These are phyloP conservation scores for Globisporangium splendens DNA, from an alignment of 352 stramenopile genomes.

Conservation along the genomic window DNA sequence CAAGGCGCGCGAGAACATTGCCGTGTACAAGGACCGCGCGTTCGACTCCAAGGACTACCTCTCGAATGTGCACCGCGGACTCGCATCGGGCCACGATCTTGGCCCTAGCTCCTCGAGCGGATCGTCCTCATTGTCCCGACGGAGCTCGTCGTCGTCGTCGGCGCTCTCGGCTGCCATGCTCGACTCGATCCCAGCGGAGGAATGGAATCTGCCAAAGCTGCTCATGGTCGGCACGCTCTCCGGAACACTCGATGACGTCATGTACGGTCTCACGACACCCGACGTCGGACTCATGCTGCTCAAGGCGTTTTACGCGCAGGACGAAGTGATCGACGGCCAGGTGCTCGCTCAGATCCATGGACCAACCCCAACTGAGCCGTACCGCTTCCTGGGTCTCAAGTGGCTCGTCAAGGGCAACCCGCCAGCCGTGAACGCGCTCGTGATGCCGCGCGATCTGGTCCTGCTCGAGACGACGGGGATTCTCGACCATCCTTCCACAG, in stretches of 20 bases:
- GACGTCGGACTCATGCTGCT: conserved; percentile 34
- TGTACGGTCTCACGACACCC: conserved; percentile 46
- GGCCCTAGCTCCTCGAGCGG: neutral
- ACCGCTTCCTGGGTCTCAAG: conserved; percentile 44
- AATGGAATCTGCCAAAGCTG: conserved; percentile 45
- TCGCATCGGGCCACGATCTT: conserved; percentile 4
- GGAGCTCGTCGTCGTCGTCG: neutral
- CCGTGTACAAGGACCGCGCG: conserved; percentile 38
- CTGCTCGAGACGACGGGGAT: conserved; percentile 38
- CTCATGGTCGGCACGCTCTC: conserved; percentile 42
- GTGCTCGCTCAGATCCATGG: conserved; percentile 28
- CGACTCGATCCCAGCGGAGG: conserved; percentile 12
- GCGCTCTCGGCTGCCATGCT: neutral
- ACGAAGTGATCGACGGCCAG: conserved; percentile 37
- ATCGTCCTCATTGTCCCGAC: neutral
- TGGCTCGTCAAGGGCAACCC: conserved; percentile 44
- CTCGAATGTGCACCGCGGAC: conserved; percentile 17
- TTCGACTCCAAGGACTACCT: neutral
- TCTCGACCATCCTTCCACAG: neutral
- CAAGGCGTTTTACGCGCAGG: conserved; percentile 31
- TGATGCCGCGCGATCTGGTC: conserved; percentile 37
- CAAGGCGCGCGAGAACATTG: conserved; percentile 38
- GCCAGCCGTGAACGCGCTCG: conserved; percentile 21
- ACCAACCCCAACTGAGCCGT: conserved; percentile 29
- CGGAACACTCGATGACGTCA: conserved; percentile 57